Base-by-base conservation (phyloP, 495 filamentous ascomycete species). In the Lasiosphaeriaceae sp. region DNA sequence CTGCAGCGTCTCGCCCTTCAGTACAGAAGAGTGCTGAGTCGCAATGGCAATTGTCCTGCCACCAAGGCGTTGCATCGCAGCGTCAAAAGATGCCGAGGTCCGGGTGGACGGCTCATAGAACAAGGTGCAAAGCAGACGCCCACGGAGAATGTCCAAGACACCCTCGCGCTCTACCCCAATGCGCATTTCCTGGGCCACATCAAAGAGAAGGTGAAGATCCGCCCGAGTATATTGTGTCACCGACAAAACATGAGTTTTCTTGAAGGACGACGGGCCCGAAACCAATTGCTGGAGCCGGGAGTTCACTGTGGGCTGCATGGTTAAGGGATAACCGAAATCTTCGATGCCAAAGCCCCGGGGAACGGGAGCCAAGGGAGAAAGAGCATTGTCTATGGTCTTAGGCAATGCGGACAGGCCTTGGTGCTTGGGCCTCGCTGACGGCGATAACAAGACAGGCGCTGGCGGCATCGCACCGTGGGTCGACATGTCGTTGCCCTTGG, bases 41-140 rank as follows among this genome's bases (percentile, higher is more conserved):
- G 86, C 78, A 65, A 97, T 87, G 57, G 85, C 77, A 49, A 97
- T 80, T 24, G 86, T 90, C 22, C 86, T 80, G 23, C 94, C 94
- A 43, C 94, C 94, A 8, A 98, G 85, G 14, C 95, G 87, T 78
- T 97, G 92, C 94, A 98, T 98, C 39, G 94, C 95, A 26, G 92
- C 86, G 65, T 98, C 95, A 65, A 98, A 98, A 22, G 94, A 98
- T 46, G 90, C 86, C 16, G 93, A 97, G 11, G 94, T 98, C 31
- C 94, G 84, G 6, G 94, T 98, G 1, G 92, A 97, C 2, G 94
- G 93, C 78, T 98, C 94, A 74, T 89, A 98, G 84, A 98, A 98
- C 75, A 97, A 84, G 1, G 89, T 92, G 76, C 85, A 88, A 23
- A 98, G 82, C 23, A 97, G 77, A 43, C 88, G 85, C 31, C 92